A percentile compares a stretch with the other conserved stretches of the same genome.
Conservation (phyloP, 169 alveolate genomes). For the Cryptosporidium bovis region DNA sequence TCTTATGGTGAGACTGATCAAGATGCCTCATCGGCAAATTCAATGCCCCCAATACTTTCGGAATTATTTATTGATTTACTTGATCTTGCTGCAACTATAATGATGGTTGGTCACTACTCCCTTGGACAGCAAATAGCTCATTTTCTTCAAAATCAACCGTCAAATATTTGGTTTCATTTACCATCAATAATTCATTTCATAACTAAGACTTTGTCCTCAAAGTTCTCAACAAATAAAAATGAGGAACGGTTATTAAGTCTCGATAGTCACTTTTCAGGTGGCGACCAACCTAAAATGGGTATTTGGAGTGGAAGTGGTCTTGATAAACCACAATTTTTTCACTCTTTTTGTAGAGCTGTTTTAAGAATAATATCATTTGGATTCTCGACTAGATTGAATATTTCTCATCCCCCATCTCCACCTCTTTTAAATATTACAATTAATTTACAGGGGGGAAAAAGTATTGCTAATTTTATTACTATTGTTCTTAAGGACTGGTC, state of each 20-base stretch:
- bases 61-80: conserved; percentile 69
- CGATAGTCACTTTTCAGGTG: background rate
- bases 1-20: conserved; percentile 61
- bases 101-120: conserved; percentile 72
- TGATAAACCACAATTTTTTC: conserved; percentile 37
- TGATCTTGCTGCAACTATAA: conserved; percentile 70
- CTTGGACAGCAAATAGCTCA: conserved; percentile 69
- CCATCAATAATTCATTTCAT: conserved; percentile 59
- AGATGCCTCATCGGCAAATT: conserved; percentile 6
- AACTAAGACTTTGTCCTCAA: conserved; percentile 23
- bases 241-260: conserved; percentile 4
- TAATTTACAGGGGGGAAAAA: conserved; percentile 20
- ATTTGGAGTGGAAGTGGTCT: conserved; percentile 71
- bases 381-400: conserved; percentile 32
- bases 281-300: conserved; percentile 41
- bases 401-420: conserved; percentile 65
- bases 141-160: conserved; percentile 67
- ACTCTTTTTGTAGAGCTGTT: conserved; percentile 54
- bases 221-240: background rate
- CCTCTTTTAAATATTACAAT: conserved; percentile 32
- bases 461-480: conserved; percentile 35
- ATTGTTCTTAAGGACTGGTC: conserved; percentile 41
- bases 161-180: conserved; percentile 69
- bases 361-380: conserved; percentile 33
- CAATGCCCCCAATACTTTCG: conserved; percentile 60